Percentiles rank a stretch among this genome's conserved stretches.
These are phyloP conservation scores for Dryas drummondii DNA, from an alignment of 306 rosid genomes.

Conservation along the genomic window DNA sequence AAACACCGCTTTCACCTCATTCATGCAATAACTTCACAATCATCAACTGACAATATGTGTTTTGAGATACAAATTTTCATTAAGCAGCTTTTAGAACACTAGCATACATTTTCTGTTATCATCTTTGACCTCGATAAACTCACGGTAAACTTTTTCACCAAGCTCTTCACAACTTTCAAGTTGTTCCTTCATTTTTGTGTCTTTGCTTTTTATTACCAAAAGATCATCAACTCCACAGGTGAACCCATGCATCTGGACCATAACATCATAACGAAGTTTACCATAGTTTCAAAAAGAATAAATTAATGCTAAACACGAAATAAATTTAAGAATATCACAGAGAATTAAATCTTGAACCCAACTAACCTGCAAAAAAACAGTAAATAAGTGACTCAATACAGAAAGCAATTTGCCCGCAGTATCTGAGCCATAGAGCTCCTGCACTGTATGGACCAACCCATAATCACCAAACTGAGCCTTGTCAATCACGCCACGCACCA, in stretches of 20 bases:
- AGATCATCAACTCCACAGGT: constrained; percentile 97
- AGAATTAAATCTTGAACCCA: constrained; percentile 10
- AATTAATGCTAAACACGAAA: not conserved
- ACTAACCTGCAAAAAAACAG: constrained; percentile 77
- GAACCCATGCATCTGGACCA: constrained; percentile 79
- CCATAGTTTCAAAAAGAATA: not conserved
- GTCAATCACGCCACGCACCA: constrained; percentile 88
- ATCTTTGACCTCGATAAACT: constrained; percentile 57
- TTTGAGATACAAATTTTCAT: too few species aligned
- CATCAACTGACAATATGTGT: not conserved
- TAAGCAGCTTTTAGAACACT: not conserved
- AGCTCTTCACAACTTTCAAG: constrained; percentile 73
- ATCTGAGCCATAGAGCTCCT: constrained; percentile 81
- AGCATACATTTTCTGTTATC: constrained; percentile 57
- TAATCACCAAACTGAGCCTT: constrained; percentile 95
- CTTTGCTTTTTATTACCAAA: constrained; percentile 55
- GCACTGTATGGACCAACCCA: constrained; percentile 89
- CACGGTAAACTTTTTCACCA: constrained; percentile 74
- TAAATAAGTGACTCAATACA: constrained; percentile 79
- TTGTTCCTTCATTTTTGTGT: constrained; percentile 62
- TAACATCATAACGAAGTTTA: constrained; percentile 17
- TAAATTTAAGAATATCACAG: not conserved
- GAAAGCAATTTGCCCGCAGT: constrained; percentile 84
- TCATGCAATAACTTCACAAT: not conserved
- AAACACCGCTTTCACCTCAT: not conserved